Conservation (phyloP, 164 flowering plant genomes). For the Cinnamomum micranthum region DNA sequence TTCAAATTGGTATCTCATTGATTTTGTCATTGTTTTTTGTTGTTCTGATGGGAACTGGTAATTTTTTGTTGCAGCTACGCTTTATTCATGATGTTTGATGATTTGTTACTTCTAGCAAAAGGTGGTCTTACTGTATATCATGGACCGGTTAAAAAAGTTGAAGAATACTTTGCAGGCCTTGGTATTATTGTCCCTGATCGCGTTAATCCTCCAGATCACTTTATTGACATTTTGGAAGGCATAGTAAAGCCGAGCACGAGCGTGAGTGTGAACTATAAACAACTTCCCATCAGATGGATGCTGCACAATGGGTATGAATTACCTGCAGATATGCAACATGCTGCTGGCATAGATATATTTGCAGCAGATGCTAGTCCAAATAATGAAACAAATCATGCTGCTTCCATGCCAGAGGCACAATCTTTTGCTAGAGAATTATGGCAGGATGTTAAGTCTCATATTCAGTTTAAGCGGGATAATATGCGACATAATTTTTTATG, state of each 20-base stretch:
- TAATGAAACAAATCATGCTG: slow-evolving; percentile 25
- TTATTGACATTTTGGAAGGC: slow-evolving; percentile 91
- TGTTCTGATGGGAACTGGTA: background rate
- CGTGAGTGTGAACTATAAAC: slow-evolving; percentile 39
- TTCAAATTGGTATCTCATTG: background rate
- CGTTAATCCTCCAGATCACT: slow-evolving; percentile 91
- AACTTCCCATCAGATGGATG: slow-evolving; percentile 97
- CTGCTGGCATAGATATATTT: slow-evolving; percentile 27
- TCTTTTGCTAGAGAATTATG: slow-evolving; percentile 84
- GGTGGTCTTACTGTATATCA: slow-evolving; percentile 90
- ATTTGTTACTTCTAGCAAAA: slow-evolving; percentile 90
- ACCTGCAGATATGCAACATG: slow-evolving; percentile 73
- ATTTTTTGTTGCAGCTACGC: slow-evolving; percentile 61
- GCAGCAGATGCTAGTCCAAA: slow-evolving; percentile 29
- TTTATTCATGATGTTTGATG: slow-evolving; percentile 92
- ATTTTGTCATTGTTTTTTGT: too few species aligned
- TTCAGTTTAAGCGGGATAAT: slow-evolving; percentile 49
- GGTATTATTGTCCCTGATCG: slow-evolving; percentile 90
- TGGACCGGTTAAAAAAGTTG: slow-evolving; percentile 87
- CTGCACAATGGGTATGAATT: slow-evolving; percentile 83
- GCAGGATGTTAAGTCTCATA: slow-evolving; percentile 57
- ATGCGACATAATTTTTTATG: slow-evolving; percentile 44
- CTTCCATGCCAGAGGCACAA: slow-evolving; percentile 27
- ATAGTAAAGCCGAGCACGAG: slow-evolving; percentile 55
- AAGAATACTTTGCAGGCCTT: slow-evolving; percentile 78